Conservation (phyloP, 305 asterid species). For the Plantago rigida region DNA sequence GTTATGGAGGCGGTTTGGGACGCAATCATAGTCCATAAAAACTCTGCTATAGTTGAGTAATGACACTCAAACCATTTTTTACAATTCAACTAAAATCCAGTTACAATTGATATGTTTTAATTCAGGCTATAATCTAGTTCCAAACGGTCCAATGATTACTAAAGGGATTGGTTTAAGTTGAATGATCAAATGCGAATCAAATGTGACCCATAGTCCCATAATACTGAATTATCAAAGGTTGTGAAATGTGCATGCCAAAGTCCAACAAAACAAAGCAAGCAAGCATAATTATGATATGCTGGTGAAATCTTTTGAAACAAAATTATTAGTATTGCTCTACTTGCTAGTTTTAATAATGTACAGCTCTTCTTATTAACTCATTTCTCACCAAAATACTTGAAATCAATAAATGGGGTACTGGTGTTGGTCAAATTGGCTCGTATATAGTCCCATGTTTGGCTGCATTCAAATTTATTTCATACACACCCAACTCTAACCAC, state of each 20-base stretch:
- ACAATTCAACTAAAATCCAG: too few relatives aligned
- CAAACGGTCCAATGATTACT: too few relatives aligned
- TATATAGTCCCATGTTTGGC: neutral
- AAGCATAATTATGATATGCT: neutral
- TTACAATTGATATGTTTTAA: too few relatives aligned
- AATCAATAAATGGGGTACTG: too few relatives aligned
- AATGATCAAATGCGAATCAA: neutral
- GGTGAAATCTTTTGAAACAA: neutral
- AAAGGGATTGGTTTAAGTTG: neutral
- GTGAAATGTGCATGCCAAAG: neutral
- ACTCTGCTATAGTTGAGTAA: neutral
- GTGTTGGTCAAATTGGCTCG: neutral
- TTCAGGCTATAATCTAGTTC: too few relatives aligned
- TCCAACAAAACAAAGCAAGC: slow-evolving; percentile 1
- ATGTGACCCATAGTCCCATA: neutral
- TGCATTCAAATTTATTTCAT: neutral
- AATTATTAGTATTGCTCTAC: neutral
- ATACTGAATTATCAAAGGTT: neutral
- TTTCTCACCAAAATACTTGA: too few relatives aligned
- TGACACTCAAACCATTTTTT: too few relatives aligned
- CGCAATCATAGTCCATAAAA: too few relatives aligned
- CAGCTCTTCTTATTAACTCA: too few relatives aligned
- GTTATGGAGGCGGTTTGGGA: neutral
- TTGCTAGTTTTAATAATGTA: neutral
- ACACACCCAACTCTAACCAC: neutral